Conservation (phyloP, 2,329 filamentous ascomycete genomes). For the Pseudogymnoascus sp. region DNA sequence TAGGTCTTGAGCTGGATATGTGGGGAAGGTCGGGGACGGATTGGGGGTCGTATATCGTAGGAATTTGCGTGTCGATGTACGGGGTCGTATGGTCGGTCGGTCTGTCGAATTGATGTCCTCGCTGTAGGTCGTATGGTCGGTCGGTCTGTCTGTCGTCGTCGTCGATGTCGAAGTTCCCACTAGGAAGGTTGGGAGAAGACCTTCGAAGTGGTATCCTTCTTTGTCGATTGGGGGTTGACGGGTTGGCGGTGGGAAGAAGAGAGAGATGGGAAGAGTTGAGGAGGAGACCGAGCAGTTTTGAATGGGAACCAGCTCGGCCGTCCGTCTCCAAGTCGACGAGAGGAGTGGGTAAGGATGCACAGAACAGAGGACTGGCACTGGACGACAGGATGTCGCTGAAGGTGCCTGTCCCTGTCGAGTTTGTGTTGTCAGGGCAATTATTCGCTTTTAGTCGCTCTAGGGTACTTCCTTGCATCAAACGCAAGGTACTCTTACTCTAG, state of each 20-base stretch:
- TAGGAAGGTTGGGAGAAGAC: conserved; percentile 8
- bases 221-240: neutral
- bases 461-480: neutral
- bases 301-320: conserved; percentile 2
- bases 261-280: neutral
- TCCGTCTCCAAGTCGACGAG: conserved; percentile 7
- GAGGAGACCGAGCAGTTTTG: conserved; percentile 5
- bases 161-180: conserved; percentile 4
- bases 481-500: conserved; percentile 4
- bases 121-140: neutral
- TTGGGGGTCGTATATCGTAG: conserved; percentile 7
- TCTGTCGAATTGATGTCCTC: neutral
- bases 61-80: neutral
- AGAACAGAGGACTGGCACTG: neutral
- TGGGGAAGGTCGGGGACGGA: neutral
- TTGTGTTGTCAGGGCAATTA: conserved; percentile 9
- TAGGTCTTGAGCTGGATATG: conserved; percentile 2
- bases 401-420: conserved; percentile 7
- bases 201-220: conserved; percentile 8
- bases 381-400: neutral
- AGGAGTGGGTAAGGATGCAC: conserved; percentile 7
- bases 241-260: neutral
- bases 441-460: neutral
- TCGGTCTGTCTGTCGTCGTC: neutral
- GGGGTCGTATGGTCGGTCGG: neutral